Percentiles rank a stretch among this genome's conserved stretches.
phyloP scores from a whole-genome alignment of 2,329 filamentous ascomycete genomes.

The Sporothrix inflata region DNA sequence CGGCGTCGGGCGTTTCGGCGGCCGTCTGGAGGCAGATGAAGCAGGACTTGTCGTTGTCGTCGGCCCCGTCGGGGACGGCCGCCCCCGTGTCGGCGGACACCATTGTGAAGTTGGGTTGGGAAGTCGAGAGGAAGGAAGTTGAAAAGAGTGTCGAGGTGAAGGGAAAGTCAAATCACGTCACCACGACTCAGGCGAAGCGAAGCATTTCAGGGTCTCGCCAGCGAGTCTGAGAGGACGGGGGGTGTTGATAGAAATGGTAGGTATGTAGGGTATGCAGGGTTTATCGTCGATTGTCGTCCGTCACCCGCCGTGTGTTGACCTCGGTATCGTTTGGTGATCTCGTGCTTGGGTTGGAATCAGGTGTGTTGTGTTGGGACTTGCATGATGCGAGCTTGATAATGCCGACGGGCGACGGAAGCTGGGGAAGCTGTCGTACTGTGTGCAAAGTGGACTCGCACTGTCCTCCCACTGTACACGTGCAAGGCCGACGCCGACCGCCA shows the following conservation, averaged over 20 bases:
- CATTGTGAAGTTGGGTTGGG: not conserved
- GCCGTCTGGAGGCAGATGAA: conserved; percentile 67
- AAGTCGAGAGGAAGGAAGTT: not conserved
- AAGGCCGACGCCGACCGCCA: not conserved
- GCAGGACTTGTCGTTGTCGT: conserved; percentile 44
- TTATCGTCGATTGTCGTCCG: not conserved
- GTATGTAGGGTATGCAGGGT: not conserved
- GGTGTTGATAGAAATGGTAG: not conserved
- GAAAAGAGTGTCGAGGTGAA: not conserved
- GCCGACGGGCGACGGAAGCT: not conserved
- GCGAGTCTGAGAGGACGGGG: not conserved
- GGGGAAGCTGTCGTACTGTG: not conserved
- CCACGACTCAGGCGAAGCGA: not conserved
- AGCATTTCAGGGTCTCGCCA: not conserved
- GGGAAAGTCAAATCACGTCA: not conserved
- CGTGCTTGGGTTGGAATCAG: not conserved
- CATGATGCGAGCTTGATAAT: too few relatives aligned
- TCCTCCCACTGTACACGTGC: not conserved
- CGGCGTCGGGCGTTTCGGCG: conserved; percentile 50
- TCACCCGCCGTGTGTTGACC: not conserved
- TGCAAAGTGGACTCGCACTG: too few relatives aligned
- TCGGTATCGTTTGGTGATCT: not conserved
- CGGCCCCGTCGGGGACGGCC: too few relatives aligned
- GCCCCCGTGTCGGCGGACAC: not conserved
- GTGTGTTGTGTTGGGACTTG: too few relatives aligned